Base-by-base conservation (phyloP, 129 eudicot species). In the Artemisia argyi region DNA sequence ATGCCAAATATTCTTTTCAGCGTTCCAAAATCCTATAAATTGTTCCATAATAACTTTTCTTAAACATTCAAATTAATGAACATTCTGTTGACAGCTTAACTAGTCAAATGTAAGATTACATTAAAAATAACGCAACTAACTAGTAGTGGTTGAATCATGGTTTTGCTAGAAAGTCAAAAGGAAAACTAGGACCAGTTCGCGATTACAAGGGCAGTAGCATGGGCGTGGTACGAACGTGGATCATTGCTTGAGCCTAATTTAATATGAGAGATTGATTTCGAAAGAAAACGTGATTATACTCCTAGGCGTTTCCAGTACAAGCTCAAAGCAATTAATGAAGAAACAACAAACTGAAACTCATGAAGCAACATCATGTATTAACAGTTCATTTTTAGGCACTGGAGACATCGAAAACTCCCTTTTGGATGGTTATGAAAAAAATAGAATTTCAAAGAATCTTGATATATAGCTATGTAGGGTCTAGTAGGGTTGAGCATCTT, bases 161-260 rank as follows among this genome's bases (percentile, higher is more conserved):
- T 42, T 14, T 28, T 63, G 17, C 77, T 22, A 22, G 47, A 16
- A 6, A 62, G 47, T 3, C 60, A 8, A 17, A 76, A 63, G 68
- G 66, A 72, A 48, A 60, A 26, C 46, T 10, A 8, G 9, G 86
- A 88, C 73, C 79, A 88, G 16, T 44, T 71, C 12, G 81, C 84
- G 1, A 8, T 88, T 32, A 76, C 77, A 26, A 88, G 78, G 77
- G 87, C 95, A 0, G 86, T 90, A 13, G 90, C 95, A 72, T 88
- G 90, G 95, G 88, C 95, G 7, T 86, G 96, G 96, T 80, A 81
- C n/a, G 78, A 89, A 65, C 89, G 80, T 4, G 91, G 91, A 58
- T 88, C 90, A 16, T 86, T 85, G 59, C 79, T 84, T 28, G 86
- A 85, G 42, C 74, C 74, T 1, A 69, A 66, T 8, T 49, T 83